Percentiles rank a stretch among this genome's conserved stretches.
These are phyloP conservation scores for Fusarium sp. DNA, from an alignment of 2,329 filamentous ascomycete species.

Conservation along the genomic window DNA sequence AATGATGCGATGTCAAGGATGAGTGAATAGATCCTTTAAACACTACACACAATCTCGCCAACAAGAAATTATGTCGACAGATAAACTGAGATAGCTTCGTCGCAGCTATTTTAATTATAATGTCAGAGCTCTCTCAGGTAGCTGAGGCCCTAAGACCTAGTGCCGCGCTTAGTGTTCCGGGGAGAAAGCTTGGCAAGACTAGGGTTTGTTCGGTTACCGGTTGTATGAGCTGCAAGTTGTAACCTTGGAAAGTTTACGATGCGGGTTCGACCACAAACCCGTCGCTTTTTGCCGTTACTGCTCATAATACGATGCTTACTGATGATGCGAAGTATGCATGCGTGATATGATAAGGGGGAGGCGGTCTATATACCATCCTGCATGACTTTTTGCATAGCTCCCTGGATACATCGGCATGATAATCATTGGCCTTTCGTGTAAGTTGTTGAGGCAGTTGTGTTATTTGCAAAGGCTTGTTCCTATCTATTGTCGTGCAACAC, in stretches of 20 bases:
- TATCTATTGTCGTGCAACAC: constrained; percentile 4
- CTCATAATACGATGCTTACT: background rate
- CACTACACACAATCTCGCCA: background rate
- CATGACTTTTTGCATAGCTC: constrained; percentile 1
- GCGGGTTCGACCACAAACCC: background rate
- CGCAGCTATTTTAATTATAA: constrained; percentile 11
- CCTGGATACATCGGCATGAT: constrained; percentile 1
- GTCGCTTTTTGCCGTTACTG: background rate
- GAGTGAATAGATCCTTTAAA: background rate
- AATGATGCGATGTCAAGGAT: constrained; percentile 2
- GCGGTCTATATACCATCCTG: constrained; percentile 21
- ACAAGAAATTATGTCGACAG: background rate
- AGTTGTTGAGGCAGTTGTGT: background rate
- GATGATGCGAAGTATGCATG: background rate
- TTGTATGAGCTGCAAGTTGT: constrained; percentile 12
- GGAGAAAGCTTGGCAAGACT: constrained; percentile 41
- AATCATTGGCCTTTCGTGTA: background rate
- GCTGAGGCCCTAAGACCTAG: constrained; percentile 24
- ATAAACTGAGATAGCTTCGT: constrained; percentile 7
- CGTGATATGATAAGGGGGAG: constrained; percentile 1
- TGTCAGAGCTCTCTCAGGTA: constrained; percentile 16
- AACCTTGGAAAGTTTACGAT: constrained; percentile 5
- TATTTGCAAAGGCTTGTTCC: background rate
- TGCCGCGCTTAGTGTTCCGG: constrained; percentile 27
- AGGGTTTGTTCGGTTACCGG: constrained; percentile 25